phyloP scores from a whole-genome alignment of 441 rosid genomes.

The Bocquillonia castaneifolia region DNA sequence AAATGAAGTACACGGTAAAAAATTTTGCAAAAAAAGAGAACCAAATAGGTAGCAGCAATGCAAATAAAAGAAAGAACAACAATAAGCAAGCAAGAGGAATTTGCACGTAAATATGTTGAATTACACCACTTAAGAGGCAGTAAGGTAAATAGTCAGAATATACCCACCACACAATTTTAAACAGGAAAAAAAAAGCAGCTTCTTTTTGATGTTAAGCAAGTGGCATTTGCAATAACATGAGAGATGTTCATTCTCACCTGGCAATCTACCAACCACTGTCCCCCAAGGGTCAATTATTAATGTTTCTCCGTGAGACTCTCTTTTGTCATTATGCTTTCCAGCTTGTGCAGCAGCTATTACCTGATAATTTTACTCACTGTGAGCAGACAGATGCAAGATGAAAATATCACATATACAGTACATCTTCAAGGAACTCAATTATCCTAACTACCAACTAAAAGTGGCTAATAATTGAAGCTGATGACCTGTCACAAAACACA shows the following conservation, averaged over 20 bases:
- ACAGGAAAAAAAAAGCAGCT: neutral
- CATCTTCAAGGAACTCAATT: neutral
- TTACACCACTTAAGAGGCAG: neutral
- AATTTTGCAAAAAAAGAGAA: neutral
- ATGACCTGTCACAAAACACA: neutral
- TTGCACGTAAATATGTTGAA: neutral
- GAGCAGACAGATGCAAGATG: conserved; percentile 7
- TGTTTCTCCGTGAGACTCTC: conserved; percentile 87
- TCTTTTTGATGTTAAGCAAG: conserved; percentile 1
- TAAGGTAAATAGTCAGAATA: neutral
- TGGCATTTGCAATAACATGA: neutral
- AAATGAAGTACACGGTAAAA: neutral
- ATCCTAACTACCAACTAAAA: neutral
- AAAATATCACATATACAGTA: neutral
- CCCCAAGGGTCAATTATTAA: conserved; percentile 97
- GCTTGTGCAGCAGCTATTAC: conserved; percentile 94
- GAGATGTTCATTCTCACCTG: conserved; percentile 43
- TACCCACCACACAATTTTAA: neutral
- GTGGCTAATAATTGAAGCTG: neutral
- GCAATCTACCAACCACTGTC: conserved; percentile 66
- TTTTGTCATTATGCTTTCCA: conserved; percentile 75
- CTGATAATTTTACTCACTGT: conserved; percentile 34
- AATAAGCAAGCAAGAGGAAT: neutral
- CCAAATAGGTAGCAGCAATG: neutral
- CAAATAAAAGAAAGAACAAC: neutral